Evolutionary conservation across 2,329 filamentous ascomycete species (phyloP), one percentile per base, ranked within the genome.

Genomic region (Calonectria henricotiae): DNA sequence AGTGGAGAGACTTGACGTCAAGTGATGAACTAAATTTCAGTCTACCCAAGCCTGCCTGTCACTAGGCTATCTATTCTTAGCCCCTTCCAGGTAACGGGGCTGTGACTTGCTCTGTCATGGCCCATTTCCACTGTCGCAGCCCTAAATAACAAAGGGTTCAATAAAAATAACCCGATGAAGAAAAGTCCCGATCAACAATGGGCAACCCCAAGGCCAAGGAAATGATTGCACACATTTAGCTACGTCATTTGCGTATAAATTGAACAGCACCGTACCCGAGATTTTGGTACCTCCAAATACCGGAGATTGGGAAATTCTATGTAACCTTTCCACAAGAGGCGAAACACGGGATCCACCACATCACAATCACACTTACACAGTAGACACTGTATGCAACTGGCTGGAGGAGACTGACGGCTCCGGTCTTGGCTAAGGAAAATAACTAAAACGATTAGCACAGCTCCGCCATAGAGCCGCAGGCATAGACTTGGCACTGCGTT

Each of bases 1-100:
- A 54, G 49, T 23, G 49, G 49, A n/a, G 49, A 35, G 49, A 4
- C 30, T 35, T 20, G 20, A 54, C 49, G 49, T 54, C 49, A 54
- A 54, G 49, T 54, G 17, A 54, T 20, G 30, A 23, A n/a, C 49
- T 54, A 54, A 54, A 54, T 20, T 54, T 20, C 49, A 54, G 49
- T 54, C 49, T 13, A 54, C 30, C 27, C 20, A 54, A 54, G 30
- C 39, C 39, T 17, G 39, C n/a, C 39, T 17, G 39, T 41, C 39
- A 17, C 49, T 37, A 54, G 49, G 11, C 30, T 54, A 54, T n/a
- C 49, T 54, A 54, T 54, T 54, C 30, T 54, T 54, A 54, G 17
- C 49, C 35, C 35, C 30, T 35, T 30, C 49, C 49, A 11, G 49
- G 49, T 35, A 35, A 54, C 27, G 49, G 49, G 49, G 30, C 49